Conservation (phyloP, 2,329 filamentous ascomycete species). For the Plectosphaerella plurivora region DNA sequence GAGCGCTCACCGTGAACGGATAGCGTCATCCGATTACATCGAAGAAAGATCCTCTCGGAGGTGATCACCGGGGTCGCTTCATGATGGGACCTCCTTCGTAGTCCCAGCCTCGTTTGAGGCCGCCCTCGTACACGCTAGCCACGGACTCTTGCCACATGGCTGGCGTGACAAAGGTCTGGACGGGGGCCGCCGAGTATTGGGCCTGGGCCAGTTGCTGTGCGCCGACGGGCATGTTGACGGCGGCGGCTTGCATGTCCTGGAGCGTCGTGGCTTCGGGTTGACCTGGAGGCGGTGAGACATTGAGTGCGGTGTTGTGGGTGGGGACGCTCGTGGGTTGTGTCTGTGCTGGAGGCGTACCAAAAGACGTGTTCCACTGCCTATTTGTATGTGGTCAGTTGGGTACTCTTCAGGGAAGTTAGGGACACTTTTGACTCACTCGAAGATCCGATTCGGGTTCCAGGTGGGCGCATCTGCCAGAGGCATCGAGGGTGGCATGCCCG, state of each 20-base stretch:
- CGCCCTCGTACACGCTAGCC: slow-evolving; percentile 63
- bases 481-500: slow-evolving; percentile 49
- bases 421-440: slow-evolving; percentile 65
- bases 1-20: too few relatives aligned
- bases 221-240: slow-evolving; percentile 35
- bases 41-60: too few relatives aligned
- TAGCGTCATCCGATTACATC: too few relatives aligned
- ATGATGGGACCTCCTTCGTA: slow-evolving; percentile 34
- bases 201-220: slow-evolving; percentile 40
- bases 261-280: slow-evolving; percentile 49
- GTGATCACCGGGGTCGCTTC: slow-evolving; percentile 12
- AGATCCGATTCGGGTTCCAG: slow-evolving; percentile 86
- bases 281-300: slow-evolving; percentile 47
- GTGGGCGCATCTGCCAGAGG: slow-evolving; percentile 57
- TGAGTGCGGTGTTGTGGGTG: slow-evolving; percentile 46
- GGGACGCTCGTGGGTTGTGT: slow-evolving; percentile 34
- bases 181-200: slow-evolving; percentile 48
- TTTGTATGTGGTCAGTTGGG: slow-evolving; percentile 10
- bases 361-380: slow-evolving; percentile 94
- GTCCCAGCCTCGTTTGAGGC: slow-evolving; percentile 59
- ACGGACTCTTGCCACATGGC: slow-evolving; percentile 73
- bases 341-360: slow-evolving; percentile 64
- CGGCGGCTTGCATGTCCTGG: slow-evolving; percentile 47
- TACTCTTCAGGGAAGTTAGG: neutral
- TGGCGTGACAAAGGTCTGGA: slow-evolving; percentile 60